phyloP scores from a whole-genome alignment of 164 flowering plant genomes.

The Aristolochia fimbriata region DNA sequence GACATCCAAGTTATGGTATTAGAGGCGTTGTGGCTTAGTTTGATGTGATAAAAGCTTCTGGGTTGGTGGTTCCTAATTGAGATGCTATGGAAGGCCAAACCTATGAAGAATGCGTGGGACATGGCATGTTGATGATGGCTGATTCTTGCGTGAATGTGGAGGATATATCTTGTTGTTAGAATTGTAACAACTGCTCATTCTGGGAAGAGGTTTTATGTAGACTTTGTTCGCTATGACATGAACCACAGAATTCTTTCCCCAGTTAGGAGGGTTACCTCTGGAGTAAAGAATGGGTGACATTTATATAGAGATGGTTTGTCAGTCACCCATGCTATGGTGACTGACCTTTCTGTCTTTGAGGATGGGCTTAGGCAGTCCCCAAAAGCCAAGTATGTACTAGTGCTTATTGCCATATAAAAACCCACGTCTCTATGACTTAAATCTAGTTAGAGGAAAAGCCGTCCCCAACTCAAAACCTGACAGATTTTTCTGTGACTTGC shows the following conservation, averaged over 20 bases:
- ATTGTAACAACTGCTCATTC: constrained; percentile 99
- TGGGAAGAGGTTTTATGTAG: constrained; percentile 96
- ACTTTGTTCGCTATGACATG: constrained; percentile 80
- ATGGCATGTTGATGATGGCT: constrained; percentile 63
- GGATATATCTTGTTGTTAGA: constrained; percentile 70
- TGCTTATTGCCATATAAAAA: too few species aligned
- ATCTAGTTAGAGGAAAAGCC: too few species aligned
- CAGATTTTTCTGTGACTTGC: too few species aligned
- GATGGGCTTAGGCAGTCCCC: too few species aligned
- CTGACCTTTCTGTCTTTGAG: too few species aligned
- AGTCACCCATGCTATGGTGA: too few species aligned
- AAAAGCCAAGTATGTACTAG: too few species aligned
- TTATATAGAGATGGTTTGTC: too few species aligned
- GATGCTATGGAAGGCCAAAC: constrained; percentile 20
- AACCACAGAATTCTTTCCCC: constrained; percentile 88
- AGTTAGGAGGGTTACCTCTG: constrained; percentile 97
- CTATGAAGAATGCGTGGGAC: constrained; percentile 18
- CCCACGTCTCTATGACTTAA: too few species aligned
- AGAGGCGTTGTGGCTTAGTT: constrained; percentile 95
- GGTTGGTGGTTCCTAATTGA: constrained; percentile 54
- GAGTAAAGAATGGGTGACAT: too few species aligned
- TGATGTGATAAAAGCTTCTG: constrained; percentile 90
- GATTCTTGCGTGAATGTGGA: constrained; percentile 45
- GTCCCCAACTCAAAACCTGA: too few species aligned
- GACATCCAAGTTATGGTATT: constrained; percentile 95